A percentile compares a stretch with the other conserved stretches of the same genome.
Evolutionary conservation across 164 flowering plant genomes (phyloP).

Genomic region (Litsea cubeba): DNA sequence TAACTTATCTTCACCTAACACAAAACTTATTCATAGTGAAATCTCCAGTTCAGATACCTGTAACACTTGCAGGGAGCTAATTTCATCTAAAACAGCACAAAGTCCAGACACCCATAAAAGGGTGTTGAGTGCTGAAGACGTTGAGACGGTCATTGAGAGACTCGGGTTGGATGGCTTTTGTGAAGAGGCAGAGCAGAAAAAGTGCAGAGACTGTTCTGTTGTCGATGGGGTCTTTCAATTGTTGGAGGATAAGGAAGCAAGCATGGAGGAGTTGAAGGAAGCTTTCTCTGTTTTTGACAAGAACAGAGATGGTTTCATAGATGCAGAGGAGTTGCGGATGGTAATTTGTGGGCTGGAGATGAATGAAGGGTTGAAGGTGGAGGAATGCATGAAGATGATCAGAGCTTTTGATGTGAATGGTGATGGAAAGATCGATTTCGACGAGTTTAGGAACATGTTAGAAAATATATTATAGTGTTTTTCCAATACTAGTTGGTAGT

Average conservation of each 20-base stretch:
- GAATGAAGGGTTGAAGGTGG: conserved; percentile 11
- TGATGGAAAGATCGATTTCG: conserved; percentile 11
- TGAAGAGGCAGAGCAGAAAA: neutral
- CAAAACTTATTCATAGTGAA: neutral
- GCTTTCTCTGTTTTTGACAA: conserved; percentile 18
- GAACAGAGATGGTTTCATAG: conserved; percentile 16
- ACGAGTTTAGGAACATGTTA: conserved; percentile 10
- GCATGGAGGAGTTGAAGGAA: conserved; percentile 11
- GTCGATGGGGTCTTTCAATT: neutral
- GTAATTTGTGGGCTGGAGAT: conserved; percentile 8
- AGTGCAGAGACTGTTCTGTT: conserved; percentile 1
- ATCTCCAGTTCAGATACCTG: neutral
- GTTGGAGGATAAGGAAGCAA: conserved; percentile 17
- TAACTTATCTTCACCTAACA: neutral
- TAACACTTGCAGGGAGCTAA: neutral
- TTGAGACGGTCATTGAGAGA: conserved; percentile 1
- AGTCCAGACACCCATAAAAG: neutral
- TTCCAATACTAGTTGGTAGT: neutral
- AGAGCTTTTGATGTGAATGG: conserved; percentile 8
- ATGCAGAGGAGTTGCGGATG: conserved; percentile 6
- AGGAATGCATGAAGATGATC: conserved; percentile 14
- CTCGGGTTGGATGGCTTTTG: conserved; percentile 1
- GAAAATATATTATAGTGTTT: neutral
- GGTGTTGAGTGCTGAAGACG: conserved; percentile 1
- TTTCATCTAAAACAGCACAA: neutral